Evolutionary conservation across 129 eudicot genomes (phyloP), one percentile per base, ranked within the genome.

Genomic region (Flaveria robusta): DNA sequence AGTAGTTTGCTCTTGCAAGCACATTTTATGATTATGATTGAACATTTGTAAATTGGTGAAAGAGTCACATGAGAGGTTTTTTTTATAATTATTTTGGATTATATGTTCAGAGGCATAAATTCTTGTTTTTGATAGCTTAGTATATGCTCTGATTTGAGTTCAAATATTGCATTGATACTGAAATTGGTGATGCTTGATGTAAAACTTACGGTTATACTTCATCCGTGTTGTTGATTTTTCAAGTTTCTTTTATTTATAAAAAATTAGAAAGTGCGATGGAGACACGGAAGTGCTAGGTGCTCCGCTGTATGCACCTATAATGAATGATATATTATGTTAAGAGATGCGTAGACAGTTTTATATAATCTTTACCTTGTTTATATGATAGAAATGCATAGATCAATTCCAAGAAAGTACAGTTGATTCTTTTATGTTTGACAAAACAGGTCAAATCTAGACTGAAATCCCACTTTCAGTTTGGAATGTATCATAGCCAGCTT

Each of bases 381-480:
- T 43, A 15, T 43, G 43, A 69, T 59, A 47, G 10, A 59, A 27
- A 18, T 66, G 68, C 4, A 24, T 43, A 58, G 43, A 67, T 65
- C 23, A 42, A 51, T 76, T 76, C 13, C n/a, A 27, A 26, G 51
- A 15, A 70, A 45, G 6, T 2, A 10, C 10, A 46, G 49, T 20
- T 83, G 51, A 78, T 68, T 63, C 1, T 49, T 79, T 56, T 68
- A 19, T 63, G 19, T 73, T 67, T 84, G 69, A 78, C 75, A 63
- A 27, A 51, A 77, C 91, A 93, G 98, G 89, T 75, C 10, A 85
- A 79, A 16, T 34, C 68, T 47, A 59, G 43, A 76, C 68, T 70
- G 67, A 84, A 74, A 81, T 75, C 95, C 18, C 68, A 50, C 62
- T 77, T 76, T 24, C 83, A 47, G 50, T 42, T 68, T 0, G 81